Base-by-base conservation (phyloP, 1,139 yeast genomes). In the Yamadazyma membranifaciens region DNA sequence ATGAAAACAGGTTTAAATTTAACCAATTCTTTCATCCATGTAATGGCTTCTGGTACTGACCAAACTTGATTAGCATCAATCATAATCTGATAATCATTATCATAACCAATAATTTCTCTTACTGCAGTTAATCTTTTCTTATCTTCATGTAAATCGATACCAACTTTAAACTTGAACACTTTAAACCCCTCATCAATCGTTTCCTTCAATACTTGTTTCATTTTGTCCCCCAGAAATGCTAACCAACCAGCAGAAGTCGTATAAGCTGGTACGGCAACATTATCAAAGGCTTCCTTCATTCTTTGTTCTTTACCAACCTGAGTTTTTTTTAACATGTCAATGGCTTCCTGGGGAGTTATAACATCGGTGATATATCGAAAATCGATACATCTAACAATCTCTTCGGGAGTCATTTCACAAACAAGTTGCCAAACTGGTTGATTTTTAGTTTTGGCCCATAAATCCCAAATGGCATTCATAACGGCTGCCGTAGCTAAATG, bases 211-310 rank as follows among this genome's bases (percentile, higher is more conserved):
- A 42, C 38, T 31, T 36, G 33, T 26, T 49, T 49, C 53, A 69
- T 67, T 45, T 67, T 67, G 15, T 68, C 73, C 31, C 67, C 74
- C 34, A 55, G 51, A 46, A 63, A 68, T 3, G 71, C 74, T 20
- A 68, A 52, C 74, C 74, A 68, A 9, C 74, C 74, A 9, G 74
- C 73, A 37, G 69, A 59, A 9, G 74, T 68, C 30, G 74, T 67
- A 45, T 68, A 68, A 6, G 69, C 69, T 2, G 73, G 74, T 10
- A 68, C 74, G 1, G 73, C 74, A 11, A 44, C 44, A 46, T 62
- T 57, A 29, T 53, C 50, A 13, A 46, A 33, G 1, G 69, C 71
- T 32, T 64, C 66, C 37, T 59, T 37, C 16, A 68, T 29, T 30
- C 53, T 27, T 6, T 27, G 26, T 24, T 52, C 56, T 46, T 65